Base-by-base conservation (phyloP, 371 early-diverging fungal species). In the Mucor racemosus region DNA sequence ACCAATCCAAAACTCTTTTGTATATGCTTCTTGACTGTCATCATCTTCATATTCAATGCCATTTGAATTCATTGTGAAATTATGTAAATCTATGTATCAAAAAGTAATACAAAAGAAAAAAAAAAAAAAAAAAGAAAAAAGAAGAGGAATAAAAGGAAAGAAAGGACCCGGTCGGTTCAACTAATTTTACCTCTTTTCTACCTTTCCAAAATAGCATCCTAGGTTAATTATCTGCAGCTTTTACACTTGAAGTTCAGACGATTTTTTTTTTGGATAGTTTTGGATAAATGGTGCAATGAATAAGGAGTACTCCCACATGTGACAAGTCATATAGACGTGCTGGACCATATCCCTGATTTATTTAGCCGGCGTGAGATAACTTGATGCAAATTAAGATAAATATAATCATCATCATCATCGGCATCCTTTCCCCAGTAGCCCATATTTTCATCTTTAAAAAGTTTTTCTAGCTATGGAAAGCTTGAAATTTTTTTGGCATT, bases 1-100 rank as follows among this genome's bases (percentile, higher is more conserved):
- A 31, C 82, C 80, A 44, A 78, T 76, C 80, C 78, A 82, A 59
- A 82, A 76, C 41, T 69, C 60, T 56, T 46, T 69, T 36, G 69
- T 53, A 21, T 69, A 66, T 14, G 67, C 67, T 26, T 21, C 10
- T 38, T 62, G 21, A n/a, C 35, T 39, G 38, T 35, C 44, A 48
- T 62, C 62, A 3, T 62, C 46, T 42, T 60, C 57, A 26, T 65
- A 36, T 65, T 63, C 58, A 46, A 62, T 53, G 21, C 40, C 40
- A 54, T 35, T 17, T 39, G 9, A 21, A 40, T 58, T 58, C 26
- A 39, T 58, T 17, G 34, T 57, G 2, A 17, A 26, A 26, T 3
- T 57, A 7, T 41, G 39, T 33, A 13, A 10, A 26, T 54, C 31
- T 50, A 48, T 39, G 21, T 21, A 36, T 62, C 17, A 19, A 48